phyloP scores from a whole-genome alignment of 371 early-diverging fungal species.

The Mortierella sp. region DNA sequence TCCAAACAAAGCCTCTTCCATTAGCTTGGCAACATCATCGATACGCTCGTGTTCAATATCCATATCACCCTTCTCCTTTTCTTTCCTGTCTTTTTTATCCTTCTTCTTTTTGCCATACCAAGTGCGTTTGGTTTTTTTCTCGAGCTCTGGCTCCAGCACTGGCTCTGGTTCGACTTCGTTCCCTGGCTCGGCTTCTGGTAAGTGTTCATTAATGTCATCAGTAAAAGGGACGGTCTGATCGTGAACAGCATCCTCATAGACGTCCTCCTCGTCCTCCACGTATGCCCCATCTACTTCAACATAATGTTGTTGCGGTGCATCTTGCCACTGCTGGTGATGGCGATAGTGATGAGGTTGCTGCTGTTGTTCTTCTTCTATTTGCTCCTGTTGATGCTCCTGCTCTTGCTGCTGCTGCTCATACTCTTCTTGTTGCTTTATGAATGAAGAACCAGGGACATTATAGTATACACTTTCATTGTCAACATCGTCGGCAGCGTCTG shows the following conservation, averaged over 20 bases:
- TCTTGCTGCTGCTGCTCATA: neutral
- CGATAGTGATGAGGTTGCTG: neutral
- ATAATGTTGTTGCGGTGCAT: neutral
- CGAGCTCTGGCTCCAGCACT: slow-evolving; percentile 3
- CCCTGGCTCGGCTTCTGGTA: neutral
- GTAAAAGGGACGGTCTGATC: slow-evolving; percentile 1
- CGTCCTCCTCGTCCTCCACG: neutral
- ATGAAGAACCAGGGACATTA: slow-evolving; percentile 10
- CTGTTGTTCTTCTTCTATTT: neutral
- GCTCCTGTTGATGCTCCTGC: slow-evolving; percentile 1
- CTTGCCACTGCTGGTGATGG: slow-evolving; percentile 1
- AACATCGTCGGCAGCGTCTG: slow-evolving; percentile 5
- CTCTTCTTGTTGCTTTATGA: slow-evolving; percentile 7
- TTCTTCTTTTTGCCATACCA: slow-evolving; percentile 57
- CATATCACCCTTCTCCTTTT: slow-evolving; percentile 30
- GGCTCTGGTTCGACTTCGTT: neutral
- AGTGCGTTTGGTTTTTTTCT: slow-evolving; percentile 48
- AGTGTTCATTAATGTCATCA: neutral
- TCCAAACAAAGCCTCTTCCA: slow-evolving; percentile 55
- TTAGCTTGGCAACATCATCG: slow-evolving; percentile 36
- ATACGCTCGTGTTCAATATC: slow-evolving; percentile 20
- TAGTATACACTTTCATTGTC: slow-evolving; percentile 9
- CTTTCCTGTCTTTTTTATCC: slow-evolving; percentile 21
- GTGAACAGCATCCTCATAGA: neutral
- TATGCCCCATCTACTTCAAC: neutral